These are phyloP conservation scores for Mycena kentingensis DNA, from an alignment of 768 basidiomycete species.

Conservation along the genomic window DNA sequence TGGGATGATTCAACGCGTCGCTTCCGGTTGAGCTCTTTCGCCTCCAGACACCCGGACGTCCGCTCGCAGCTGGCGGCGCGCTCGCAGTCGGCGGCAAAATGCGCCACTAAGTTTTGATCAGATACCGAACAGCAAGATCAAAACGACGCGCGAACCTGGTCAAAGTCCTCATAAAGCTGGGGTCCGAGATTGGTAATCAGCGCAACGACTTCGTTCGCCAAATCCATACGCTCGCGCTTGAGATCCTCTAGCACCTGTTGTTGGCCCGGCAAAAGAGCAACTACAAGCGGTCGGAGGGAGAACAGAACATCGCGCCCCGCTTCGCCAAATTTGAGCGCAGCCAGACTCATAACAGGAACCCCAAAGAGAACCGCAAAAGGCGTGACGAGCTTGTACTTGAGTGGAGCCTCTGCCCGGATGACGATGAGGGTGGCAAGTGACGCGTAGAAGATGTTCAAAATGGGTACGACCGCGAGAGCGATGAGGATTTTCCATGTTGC, in stretches of 20 bases:
- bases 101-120: slow-evolving; percentile 53
- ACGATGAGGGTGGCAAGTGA: slow-evolving; percentile 72
- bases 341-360: slow-evolving; percentile 88
- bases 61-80: slow-evolving; percentile 71
- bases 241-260: slow-evolving; percentile 75
- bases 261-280: slow-evolving; percentile 87
- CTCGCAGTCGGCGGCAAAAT: slow-evolving; percentile 81
- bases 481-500: slow-evolving; percentile 98
- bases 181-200: slow-evolving; percentile 88
- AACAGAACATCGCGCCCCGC: slow-evolving; percentile 90
- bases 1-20: slow-evolving; percentile 85
- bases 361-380: slow-evolving; percentile 74
- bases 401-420: slow-evolving; percentile 60
- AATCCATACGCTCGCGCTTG: slow-evolving; percentile 66
- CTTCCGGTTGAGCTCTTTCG: slow-evolving; percentile 79
- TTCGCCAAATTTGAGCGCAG: slow-evolving; percentile 95
- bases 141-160: slow-evolving; percentile 53
- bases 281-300: slow-evolving; percentile 83
- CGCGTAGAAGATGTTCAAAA: slow-evolving; percentile 83
- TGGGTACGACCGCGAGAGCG: slow-evolving; percentile 81
- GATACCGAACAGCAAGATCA: slow-evolving; percentile 14
- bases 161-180: slow-evolving; percentile 82
- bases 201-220: slow-evolving; percentile 82
- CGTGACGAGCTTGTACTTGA: slow-evolving; percentile 67
- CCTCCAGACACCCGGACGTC: slow-evolving; percentile 72